Conservation (phyloP, 139 green algal genomes). For the Coelastrella sp. region DNA sequence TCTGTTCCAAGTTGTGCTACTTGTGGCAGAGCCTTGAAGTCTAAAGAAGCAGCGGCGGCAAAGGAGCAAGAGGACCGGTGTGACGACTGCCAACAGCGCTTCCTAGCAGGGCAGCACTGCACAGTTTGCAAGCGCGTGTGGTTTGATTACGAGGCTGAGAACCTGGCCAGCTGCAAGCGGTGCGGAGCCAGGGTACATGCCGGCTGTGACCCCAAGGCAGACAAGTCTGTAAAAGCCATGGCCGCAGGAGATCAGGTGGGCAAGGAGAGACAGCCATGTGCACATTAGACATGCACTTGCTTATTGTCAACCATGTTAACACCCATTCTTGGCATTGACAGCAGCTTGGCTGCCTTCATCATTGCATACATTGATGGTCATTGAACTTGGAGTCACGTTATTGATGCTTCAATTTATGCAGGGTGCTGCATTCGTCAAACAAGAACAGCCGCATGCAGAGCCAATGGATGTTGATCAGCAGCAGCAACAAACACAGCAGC, state of each 20-base stretch:
- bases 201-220: slow-evolving; percentile 4
- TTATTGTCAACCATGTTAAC: too few species aligned
- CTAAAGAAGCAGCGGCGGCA: slow-evolving; percentile 9
- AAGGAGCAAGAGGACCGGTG: slow-evolving; percentile 25
- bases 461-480: slow-evolving; percentile 16
- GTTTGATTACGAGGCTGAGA: slow-evolving; percentile 23
- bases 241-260: too few species aligned
- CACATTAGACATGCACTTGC: too few species aligned
- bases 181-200: slow-evolving; percentile 19
- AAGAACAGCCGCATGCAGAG: background rate
- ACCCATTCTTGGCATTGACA: too few species aligned
- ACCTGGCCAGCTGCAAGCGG: slow-evolving; percentile 9
- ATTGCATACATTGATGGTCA: too few species aligned
- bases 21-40: slow-evolving; percentile 8
- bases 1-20: background rate
- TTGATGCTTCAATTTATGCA: background rate
- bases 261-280: too few species aligned
- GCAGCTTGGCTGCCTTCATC: too few species aligned
- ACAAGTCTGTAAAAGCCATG: background rate
- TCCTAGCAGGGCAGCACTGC: slow-evolving; percentile 7
- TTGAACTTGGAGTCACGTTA: background rate
- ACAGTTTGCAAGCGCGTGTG: slow-evolving; percentile 19
- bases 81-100: background rate
- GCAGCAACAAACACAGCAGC: background rate
- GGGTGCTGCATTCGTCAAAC: slow-evolving; percentile 6